Conservation (phyloP, 345 rosid genomes). For the Gossypioides kirkii region DNA sequence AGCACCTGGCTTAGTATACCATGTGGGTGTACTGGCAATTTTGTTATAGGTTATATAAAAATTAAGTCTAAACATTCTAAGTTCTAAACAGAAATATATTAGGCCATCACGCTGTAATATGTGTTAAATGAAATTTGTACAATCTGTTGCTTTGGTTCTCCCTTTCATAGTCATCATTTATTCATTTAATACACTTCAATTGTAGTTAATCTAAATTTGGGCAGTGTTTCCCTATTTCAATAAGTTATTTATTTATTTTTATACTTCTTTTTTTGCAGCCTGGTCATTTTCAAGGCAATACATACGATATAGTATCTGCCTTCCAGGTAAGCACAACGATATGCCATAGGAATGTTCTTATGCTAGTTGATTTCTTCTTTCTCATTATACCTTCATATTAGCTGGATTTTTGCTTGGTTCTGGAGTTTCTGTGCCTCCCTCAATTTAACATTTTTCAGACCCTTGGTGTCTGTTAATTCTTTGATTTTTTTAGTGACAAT, state of each 20-base stretch:
- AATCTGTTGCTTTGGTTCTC: not conserved
- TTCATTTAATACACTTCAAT: not conserved
- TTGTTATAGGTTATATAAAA: not conserved
- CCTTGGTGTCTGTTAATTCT: not conserved
- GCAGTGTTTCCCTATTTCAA: not conserved
- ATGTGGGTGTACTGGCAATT: not conserved
- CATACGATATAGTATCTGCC: slow-evolving; percentile 88
- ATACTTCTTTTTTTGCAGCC: slow-evolving; percentile 60
- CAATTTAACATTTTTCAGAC: too few relatives aligned
- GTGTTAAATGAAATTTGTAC: not conserved
- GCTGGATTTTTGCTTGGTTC: not conserved
- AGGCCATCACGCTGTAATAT: not conserved
- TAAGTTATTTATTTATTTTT: not conserved
- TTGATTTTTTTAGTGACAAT: not conserved
- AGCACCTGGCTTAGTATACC: not conserved
- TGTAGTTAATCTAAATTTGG: not conserved
- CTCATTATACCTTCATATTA: not conserved
- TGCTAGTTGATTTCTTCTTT: not conserved
- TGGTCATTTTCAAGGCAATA: slow-evolving; percentile 77
- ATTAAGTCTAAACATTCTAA: not conserved
- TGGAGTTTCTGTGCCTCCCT: not conserved
- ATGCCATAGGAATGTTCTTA: not conserved
- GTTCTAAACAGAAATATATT: not conserved
- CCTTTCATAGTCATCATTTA: not conserved
- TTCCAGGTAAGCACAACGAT: slow-evolving; percentile 61